Base-by-base conservation (phyloP, 805 yeast species). In the Candida endomychidarum region DNA sequence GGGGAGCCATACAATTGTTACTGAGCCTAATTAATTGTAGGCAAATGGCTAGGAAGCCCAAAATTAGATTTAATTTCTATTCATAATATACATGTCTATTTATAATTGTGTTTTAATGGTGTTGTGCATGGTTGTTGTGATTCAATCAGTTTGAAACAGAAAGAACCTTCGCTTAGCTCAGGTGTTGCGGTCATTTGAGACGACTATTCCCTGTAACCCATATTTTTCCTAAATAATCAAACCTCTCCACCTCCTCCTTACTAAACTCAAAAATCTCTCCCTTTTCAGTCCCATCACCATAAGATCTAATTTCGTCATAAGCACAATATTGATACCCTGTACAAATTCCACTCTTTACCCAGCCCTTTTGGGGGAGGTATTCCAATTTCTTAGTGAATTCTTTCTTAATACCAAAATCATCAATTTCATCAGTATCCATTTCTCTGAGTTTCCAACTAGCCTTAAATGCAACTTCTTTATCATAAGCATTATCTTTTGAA, bases 281-380 rank as follows among this genome's bases (percentile, higher is more conserved):
- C 3, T 41, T 37, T 12, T 52, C 58, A 18, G 42, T 42, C 8
- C 21, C 34, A 5, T 45, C 42, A 5, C 50, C 41, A 18, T 43
- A 45, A 20, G 57, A 49, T 16, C 52, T 57, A 2, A 66, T 47
- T 19, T 47, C 36, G 43, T 58, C 59, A 45, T 62, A 69, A 0
- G 71, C 74, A 51, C 75, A 69, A 36, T 69, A 67, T 33, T 58
- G 51, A 43, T 69, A 68, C 10, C 63, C 63, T 9, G 54, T 41
- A 46, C 75, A 69, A 15, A 57, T 42, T 0, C 54, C 50, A 35
- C 51, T 61, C 41, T 65, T 65, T 19, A 67, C 55, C 75, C 75
- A 69, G 5, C 73, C 73, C 37, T 66, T 66, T 41, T 65, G 73
- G 0, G 74, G 75, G 15, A 50, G 55, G 41, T 57, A 57, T 4